Evolutionary conservation across 768 basidiomycete genomes (phyloP), one percentile per base, ranked within the genome.

Genomic region (Punctularia strigosozonata): DNA sequence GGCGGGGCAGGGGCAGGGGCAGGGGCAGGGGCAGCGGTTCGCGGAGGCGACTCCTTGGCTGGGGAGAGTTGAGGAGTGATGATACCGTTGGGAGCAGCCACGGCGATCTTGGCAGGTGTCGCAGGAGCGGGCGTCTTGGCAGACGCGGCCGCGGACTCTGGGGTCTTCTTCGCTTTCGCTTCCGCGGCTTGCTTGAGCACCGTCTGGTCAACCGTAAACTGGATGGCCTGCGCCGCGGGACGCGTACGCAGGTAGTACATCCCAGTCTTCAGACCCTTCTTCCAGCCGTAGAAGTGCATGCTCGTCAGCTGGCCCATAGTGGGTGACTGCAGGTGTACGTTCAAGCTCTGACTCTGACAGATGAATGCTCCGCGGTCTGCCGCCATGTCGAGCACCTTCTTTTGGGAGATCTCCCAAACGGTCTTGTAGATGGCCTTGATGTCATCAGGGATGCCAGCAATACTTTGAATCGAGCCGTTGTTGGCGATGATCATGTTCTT

Each of bases 231-330:
- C 10, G 89, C 87, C 6, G 92, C 91, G 4, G 95, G 88, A 38
- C 88, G 75, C 25, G 95, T 97, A 39, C 95, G 77, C 36, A 99
- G 72, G 61, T 99, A 98, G 64, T 90, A 91, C 87, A 94, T 92
- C 49, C 94, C 95, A 1, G 95, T 99, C 75, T 99, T 99, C 54
- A 99, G 64, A 24, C 95, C 95, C 64, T 89, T 89, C 74, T 94
- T 94, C 95, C 95, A 98, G n/a, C 91, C 95, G 56, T 97, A 97
- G 69, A 92, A 94, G 60, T 92, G 90, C 89, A 91, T 91, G 44
- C 81, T 85, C 26, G 90, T 92, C 45, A 99, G 68, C 59, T 99
- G 94, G 6, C 88, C 88, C 42, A 80, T 66, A 3, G 89, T 89
- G 22, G 94, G 94, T 26, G 81, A 67, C 55, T 86, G 79, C 35